phyloP scores from a whole-genome alignment of 768 basidiomycete species.

The Kwoniella sp. region DNA sequence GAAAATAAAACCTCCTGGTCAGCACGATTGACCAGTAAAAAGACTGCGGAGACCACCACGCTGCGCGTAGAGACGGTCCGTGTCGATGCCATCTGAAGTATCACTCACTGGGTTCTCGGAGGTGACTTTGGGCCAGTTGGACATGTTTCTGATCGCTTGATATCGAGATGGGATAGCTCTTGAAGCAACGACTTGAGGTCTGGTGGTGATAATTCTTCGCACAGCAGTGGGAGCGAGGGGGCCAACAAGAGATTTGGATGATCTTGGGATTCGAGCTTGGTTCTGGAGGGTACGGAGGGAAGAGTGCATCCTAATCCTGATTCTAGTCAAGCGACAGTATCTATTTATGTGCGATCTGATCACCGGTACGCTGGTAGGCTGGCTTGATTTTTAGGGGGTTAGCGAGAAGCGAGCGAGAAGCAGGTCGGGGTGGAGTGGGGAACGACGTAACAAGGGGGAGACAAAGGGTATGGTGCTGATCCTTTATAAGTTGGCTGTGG shows the following conservation, averaged over 20 bases:
- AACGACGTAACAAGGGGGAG: background rate
- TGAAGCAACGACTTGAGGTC: background rate
- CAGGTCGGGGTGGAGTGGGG: background rate
- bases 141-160: conserved; percentile 24
- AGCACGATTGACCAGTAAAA: background rate
- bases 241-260: background rate
- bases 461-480: background rate
- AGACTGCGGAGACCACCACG: background rate
- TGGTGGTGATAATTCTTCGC: background rate
- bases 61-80: no score
- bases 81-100: background rate
- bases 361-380: background rate
- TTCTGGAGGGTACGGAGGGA: background rate
- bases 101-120: conserved; percentile 48
- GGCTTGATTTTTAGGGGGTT: background rate
- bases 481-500: background rate
- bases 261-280: background rate
- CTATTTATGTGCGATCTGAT: no score
- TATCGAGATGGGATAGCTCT: background rate
- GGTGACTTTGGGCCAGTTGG: conserved; percentile 49
- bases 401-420: background rate
- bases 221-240: conserved; percentile 3
- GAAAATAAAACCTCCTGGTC: no score
- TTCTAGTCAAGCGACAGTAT: no score
- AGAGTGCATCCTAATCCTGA: background rate